Evolutionary conservation across 306 rosid species (phyloP).

Genomic region (Citrullus mucosospermus): DNA sequence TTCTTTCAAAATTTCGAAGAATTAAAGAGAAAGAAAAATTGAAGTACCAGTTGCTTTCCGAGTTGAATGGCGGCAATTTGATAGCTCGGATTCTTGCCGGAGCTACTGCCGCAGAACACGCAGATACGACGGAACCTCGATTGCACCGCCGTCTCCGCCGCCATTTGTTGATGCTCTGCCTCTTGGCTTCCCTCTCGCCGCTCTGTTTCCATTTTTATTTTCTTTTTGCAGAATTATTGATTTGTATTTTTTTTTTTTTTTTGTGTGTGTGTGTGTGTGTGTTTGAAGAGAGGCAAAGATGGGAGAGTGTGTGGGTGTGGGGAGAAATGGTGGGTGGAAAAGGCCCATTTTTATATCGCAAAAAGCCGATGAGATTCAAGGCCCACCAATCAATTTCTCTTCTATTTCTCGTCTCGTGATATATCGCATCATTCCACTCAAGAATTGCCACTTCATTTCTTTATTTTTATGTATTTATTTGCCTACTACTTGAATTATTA

Average conservation of each 20-base stretch:
- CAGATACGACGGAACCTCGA: constrained; percentile 73
- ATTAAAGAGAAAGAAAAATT: background rate
- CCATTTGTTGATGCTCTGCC: constrained; percentile 8
- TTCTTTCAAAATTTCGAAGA: background rate
- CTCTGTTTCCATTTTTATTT: background rate
- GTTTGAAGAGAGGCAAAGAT: constrained; percentile 1
- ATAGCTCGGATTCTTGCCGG: constrained; percentile 75
- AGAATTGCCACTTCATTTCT: background rate
- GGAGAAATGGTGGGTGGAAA: constrained; percentile 21
- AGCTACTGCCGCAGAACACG: constrained; percentile 87
- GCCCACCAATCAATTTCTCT: constrained; percentile 9
- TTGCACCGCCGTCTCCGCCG: constrained; percentile 8
- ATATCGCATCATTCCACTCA: background rate
- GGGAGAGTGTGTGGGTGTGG: constrained; percentile 12
- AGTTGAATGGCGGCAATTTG: constrained; percentile 74
- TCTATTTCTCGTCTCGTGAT: constrained; percentile 17
- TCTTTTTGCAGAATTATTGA: background rate
- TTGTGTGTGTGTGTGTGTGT: background rate
- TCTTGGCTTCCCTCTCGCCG: constrained; percentile 20
- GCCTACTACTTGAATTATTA: background rate
- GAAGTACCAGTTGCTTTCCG: constrained; percentile 58
- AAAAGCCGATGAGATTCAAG: background rate
- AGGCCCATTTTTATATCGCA: constrained; percentile 21
- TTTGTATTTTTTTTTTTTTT: no score
- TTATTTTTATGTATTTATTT: background rate